Evolutionary conservation across 2,329 filamentous ascomycete species (phyloP), one percentile per base, ranked within the genome.

Genomic region (Fusarium sublunatum): DNA sequence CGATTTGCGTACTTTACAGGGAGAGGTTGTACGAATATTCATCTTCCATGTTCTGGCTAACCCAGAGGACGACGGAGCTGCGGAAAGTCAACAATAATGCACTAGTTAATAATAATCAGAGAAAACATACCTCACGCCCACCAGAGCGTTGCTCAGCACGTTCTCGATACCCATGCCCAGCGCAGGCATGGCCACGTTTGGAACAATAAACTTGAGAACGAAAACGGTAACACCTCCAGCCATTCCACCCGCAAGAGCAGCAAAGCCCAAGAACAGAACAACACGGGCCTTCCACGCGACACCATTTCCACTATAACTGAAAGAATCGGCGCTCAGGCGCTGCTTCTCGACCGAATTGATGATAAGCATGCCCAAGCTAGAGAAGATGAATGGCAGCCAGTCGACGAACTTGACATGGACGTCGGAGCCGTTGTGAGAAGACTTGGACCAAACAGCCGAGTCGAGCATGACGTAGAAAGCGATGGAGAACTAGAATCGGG

Each of bases 1-100:
- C 31, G 46, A 13, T 36, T 45, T 19, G 39, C 11, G 19, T 15
- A 43, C 40, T 48, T 77, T 74, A 88, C 62, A 90, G 79, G 58
- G 86, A 82, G 66, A 90, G 76, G 74, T 88, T 89, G 75, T 90
- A 90, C 42, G 86, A 83, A 69, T 89, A 90, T 75, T 90, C 87
- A 70, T 89, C 87, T 78, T 90, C 87, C 85, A 90, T 89, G 70
- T 90, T 90, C 80, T 90, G 87, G 76, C 84, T 87, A 52, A 90
- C 76, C 87, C 87, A 90, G 38, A 90, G 81, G 58, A 89, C 83
- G 43, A 88, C 86, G 22, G 84, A 84, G 76, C 86, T 86, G 64
- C 13, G 10, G 5, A 6, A 22, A n/a, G 52, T 69, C 52, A 74
- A 69, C n/a, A 53, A 45, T 7, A 5, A 25, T 7, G 29, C 4